Base-by-base conservation (phyloP, 1,139 yeast genomes). In the Petasospora rhodanensis region DNA sequence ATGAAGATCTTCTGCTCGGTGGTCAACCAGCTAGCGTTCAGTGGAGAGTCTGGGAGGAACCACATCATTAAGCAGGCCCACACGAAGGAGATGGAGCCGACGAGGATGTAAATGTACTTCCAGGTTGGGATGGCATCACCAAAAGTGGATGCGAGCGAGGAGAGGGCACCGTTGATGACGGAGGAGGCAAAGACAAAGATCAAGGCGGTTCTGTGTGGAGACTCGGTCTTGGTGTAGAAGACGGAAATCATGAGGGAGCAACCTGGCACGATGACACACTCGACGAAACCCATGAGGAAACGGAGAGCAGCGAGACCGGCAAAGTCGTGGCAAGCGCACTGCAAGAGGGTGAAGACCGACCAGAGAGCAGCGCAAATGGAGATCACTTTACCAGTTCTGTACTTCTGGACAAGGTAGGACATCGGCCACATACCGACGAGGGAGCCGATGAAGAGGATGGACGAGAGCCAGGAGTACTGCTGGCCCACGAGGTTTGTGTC, bases 171-270 rank as follows among this genome's bases (percentile, higher is more conserved):
- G 12, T 72, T 42, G 28, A 72, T 61, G 13, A 65, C 56, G 13
- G 77, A 77, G 14, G 70, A 44, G 22, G 79, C 79, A 46, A 62
- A 69, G 17, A 70, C 64, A 41, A 70, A 68, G 63, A 71, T 69
- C 23, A 68, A 41, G 32, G 67, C 64, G 26, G 69, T 66, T 45
- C 76, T 55, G 31, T 66, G 56, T 29, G 69, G 70, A 29, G 68
- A 72, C 47, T 73, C 78, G 13, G 59, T 62, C 39, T 62, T 61
- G 21, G 54, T 58, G 47, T 69, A 72, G 62, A 70, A 72, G 43
- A 55, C 61, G 8, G 70, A 62, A 31, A 67, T 56, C 30, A 67
- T 54, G 16, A 66, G 47, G 13, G 66, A 59, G 34, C 66, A 56
- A 10, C 72, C 71, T 2, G 72, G 69, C 7, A 68, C 70, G 28